phyloP scores from a whole-genome alignment of 1,139 yeast species.

The Suzukiozyma palmioleophila region DNA sequence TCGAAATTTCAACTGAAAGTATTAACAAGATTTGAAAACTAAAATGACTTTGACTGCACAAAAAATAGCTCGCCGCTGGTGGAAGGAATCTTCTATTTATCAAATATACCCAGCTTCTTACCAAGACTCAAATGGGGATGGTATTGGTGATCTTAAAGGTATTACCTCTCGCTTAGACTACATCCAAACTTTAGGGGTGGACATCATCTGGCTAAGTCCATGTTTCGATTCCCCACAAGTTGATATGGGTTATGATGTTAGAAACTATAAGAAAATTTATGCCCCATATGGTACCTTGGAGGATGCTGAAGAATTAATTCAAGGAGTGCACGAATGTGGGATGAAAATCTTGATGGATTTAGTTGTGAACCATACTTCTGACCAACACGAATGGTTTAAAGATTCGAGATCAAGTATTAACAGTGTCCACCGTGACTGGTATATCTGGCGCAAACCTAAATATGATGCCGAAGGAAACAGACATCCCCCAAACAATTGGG shows the following conservation, averaged over 20 bases:
- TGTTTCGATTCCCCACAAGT: slow-evolving; percentile 23
- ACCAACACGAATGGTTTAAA: slow-evolving; percentile 21
- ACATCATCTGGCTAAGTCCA: slow-evolving; percentile 22
- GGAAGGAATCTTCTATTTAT: slow-evolving; percentile 23
- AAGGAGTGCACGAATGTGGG: slow-evolving; percentile 17
- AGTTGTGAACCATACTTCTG: slow-evolving; percentile 21
- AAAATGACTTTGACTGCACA: too few relatives aligned
- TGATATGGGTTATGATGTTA: slow-evolving; percentile 23
- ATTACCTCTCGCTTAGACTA: slow-evolving; percentile 20
- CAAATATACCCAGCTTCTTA: slow-evolving; percentile 26
- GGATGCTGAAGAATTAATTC: slow-evolving; percentile 18
- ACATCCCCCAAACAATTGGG: slow-evolving; percentile 24
- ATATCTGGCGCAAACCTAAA: slow-evolving; percentile 19
- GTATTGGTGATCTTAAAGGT: slow-evolving; percentile 21
- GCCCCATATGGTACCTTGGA: slow-evolving; percentile 20
- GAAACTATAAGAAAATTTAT: slow-evolving; percentile 20
- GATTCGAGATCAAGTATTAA: slow-evolving; percentile 20
- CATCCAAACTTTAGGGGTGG: slow-evolving; percentile 18
- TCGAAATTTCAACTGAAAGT: too few relatives aligned
- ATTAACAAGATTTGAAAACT: too few relatives aligned
- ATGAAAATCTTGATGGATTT: slow-evolving; percentile 21
- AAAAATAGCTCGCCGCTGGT: too few relatives aligned
- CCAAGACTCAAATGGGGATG: slow-evolving; percentile 23
- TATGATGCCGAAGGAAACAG: slow-evolving; percentile 18
- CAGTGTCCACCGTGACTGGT: slow-evolving; percentile 23